These are phyloP conservation scores for Chimonanthus salicifolius DNA, from an alignment of 164 flowering plant genomes.

Conservation along the genomic window DNA sequence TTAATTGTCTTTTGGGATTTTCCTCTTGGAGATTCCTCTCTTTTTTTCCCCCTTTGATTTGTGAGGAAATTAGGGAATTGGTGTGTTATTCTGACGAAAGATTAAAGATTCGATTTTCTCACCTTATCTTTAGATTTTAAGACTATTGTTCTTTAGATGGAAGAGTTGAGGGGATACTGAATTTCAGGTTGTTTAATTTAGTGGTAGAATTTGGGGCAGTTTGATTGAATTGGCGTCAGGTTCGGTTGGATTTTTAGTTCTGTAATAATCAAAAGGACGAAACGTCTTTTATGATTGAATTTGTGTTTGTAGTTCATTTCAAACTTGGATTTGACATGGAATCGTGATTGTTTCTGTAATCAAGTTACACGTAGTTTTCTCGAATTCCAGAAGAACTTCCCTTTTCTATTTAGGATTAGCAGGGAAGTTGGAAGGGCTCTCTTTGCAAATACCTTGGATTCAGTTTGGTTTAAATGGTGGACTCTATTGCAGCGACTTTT, in stretches of 20 bases:
- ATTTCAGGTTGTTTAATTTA: too few relatives aligned
- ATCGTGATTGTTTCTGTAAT: not conserved
- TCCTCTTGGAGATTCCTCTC: too few relatives aligned
- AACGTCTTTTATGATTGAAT: too few relatives aligned
- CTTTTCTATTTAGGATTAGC: too few relatives aligned
- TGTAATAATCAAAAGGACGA: not conserved
- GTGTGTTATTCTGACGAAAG: not conserved
- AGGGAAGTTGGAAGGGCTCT: not conserved
- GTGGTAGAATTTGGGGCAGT: not conserved
- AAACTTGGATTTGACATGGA: not conserved
- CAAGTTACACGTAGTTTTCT: not conserved
- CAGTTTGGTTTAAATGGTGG: slow-evolving; percentile 40
- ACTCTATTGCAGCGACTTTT: slow-evolving; percentile 62
- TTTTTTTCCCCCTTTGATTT: too few relatives aligned
- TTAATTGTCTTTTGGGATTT: too few relatives aligned
- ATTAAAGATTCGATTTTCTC: slow-evolving; percentile 2
- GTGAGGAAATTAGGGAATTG: not conserved
- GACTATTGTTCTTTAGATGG: not conserved
- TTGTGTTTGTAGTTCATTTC: not conserved
- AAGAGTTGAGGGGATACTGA: not conserved
- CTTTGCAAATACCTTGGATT: not conserved
- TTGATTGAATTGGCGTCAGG: slow-evolving; percentile 1
- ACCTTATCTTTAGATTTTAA: not conserved
- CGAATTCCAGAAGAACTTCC: not conserved
- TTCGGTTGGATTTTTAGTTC: not conserved